These are phyloP conservation scores for Russula sp. DNA, from an alignment of 768 basidiomycete species.

Conservation along the genomic window DNA sequence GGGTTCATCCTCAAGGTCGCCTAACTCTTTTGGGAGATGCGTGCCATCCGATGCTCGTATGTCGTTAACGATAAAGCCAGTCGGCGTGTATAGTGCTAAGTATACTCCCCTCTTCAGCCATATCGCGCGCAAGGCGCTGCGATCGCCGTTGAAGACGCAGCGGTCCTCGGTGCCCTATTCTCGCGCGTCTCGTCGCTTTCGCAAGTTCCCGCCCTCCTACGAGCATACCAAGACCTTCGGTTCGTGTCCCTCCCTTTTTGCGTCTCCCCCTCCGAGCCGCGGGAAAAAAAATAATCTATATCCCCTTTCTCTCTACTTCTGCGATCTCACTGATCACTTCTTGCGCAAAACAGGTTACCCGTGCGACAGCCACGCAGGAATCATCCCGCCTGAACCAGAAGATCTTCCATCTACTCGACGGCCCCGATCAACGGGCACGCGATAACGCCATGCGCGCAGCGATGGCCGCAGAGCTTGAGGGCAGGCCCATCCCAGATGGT, in stretches of 20 bases:
- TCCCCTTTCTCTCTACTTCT: too few relatives aligned
- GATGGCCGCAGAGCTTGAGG: slow-evolving; percentile 42
- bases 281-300: too few relatives aligned
- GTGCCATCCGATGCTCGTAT: slow-evolving; percentile 46
- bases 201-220: slow-evolving; percentile 48
- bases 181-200: slow-evolving; percentile 43
- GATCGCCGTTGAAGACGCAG: slow-evolving; percentile 51
- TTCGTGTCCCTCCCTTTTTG: background rate
- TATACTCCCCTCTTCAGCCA: slow-evolving; percentile 32
- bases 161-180: slow-evolving; percentile 48
- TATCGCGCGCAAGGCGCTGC: slow-evolving; percentile 47
- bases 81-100: background rate
- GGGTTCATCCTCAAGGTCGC: slow-evolving; percentile 40
- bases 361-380: slow-evolving; percentile 49
- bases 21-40: slow-evolving; percentile 43
- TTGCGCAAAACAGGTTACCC: slow-evolving; percentile 35
- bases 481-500: slow-evolving; percentile 33
- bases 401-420: slow-evolving; percentile 57
- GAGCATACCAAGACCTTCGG: slow-evolving; percentile 53
- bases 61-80: background rate
- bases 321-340: too few relatives aligned
- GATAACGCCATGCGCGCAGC: slow-evolving; percentile 51
- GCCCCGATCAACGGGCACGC: slow-evolving; percentile 49
- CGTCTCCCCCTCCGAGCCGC: too few relatives aligned
- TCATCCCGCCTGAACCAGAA: slow-evolving; percentile 50